Evolutionary conservation across 2,329 filamentous ascomycete species (phyloP), one percentile per base, ranked within the genome.

Genomic region (Chaetomium sp.): DNA sequence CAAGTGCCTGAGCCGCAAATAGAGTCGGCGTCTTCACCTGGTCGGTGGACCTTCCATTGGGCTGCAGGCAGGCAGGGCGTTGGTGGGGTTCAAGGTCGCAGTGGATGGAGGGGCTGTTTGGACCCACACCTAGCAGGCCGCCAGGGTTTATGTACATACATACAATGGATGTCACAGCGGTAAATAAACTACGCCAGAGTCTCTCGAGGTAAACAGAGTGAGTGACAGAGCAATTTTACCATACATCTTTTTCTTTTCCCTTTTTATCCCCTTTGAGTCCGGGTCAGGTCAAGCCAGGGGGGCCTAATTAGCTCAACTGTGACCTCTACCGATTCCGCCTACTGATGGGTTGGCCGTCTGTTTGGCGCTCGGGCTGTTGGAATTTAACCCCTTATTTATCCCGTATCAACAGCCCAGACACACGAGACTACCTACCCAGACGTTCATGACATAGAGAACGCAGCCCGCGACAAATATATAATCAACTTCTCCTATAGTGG

Each of bases 21-120:
- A 21, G n/a, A 21, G 45, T 47, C 19, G 45, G 9, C n/a, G 38
- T 42, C n/a, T 47, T 47, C 45, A 21, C 45, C 23, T 47, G n/a
- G n/a, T 23, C 4, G 33, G n/a, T 45, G 38, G 19, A 47, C 45
- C 42, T 47, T 47, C n/a, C 21, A 23, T 50, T 50, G 47, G 47
- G 21, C n/a, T 31, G 51, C 51, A 54, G 51, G 51, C 29, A 54
- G 51, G 51, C n/a, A n/a, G n/a, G n/a, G n/a, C 27, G 27, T 29
- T 54, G 51, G 51, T 54, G 51, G 51, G 51, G 51, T 50, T 54
- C 16, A 35, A 27, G 51, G n/a, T 54, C 9, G 9, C n/a, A 23
- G 21, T 12, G 29, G 54, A 25, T 47, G 42, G 23, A 54, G 31
- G 57, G 35, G 51, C 50, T 50, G 35, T 21, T 21, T 16, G 45